Conservation (phyloP, 176 grass and related monocot species). For the Triticum monococcum region DNA sequence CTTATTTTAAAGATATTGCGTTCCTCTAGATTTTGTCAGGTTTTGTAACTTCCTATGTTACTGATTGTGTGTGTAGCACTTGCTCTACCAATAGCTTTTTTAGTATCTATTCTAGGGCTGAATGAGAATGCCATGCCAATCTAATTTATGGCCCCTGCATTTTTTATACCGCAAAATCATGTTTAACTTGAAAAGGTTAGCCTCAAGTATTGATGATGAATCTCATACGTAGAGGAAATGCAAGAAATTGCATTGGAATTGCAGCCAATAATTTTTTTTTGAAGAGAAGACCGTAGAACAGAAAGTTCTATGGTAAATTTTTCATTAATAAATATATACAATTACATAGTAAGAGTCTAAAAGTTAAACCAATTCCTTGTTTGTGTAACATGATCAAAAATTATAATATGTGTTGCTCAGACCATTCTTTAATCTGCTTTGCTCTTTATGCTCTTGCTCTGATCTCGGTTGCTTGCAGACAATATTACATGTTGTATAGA, state of each 20-base stretch:
- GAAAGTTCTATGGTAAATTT: no score
- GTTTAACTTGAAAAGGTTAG: no score
- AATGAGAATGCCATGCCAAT: background rate
- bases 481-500: background rate
- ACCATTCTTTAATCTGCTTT: no score
- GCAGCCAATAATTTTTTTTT: no score
- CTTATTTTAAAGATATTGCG: constrained; percentile 15
- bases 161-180: no score
- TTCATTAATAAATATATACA: no score
- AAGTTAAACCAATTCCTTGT: no score
- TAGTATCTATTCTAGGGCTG: background rate
- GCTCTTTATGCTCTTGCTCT: no score
- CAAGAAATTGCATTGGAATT: background rate
- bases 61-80: background rate
- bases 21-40: background rate
- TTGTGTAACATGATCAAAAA: no score
- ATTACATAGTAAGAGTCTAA: no score
- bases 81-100: background rate
- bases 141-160: background rate
- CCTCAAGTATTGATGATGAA: background rate
- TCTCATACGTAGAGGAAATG: background rate
- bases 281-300: no score
- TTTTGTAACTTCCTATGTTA: background rate
- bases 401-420: no score
- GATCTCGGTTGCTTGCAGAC: background rate